Conservation (phyloP, 345 rosid species). For the Moricandia moricandioides region DNA sequence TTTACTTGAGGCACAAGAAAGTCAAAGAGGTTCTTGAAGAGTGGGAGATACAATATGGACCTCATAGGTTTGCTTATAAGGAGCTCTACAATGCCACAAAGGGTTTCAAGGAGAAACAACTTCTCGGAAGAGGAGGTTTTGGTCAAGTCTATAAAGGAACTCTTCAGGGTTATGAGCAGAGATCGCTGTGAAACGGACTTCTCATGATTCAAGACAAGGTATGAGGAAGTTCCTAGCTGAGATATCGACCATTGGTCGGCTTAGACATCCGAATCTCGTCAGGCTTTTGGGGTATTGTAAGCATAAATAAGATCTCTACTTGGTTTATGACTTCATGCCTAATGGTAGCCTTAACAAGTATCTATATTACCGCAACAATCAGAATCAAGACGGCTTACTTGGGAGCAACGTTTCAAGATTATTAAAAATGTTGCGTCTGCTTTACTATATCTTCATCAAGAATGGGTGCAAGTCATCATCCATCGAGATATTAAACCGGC, state of each 20-base stretch:
- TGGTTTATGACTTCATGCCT: conserved; percentile 53
- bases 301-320: conserved; percentile 39
- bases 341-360: conserved; percentile 54
- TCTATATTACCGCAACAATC: conserved; percentile 18
- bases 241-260: conserved; percentile 44
- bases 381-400: conserved; percentile 29
- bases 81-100: conserved; percentile 47
- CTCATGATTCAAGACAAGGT: conserved; percentile 53
- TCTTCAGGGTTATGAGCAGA: conserved; percentile 41
- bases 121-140: conserved; percentile 56
- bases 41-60: conserved; percentile 54
- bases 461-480: conserved; percentile 50
- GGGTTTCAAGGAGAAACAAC: conserved; percentile 46
- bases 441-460: conserved; percentile 43
- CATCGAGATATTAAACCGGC: conserved; percentile 48
- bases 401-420: conserved; percentile 46
- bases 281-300: conserved; percentile 47
- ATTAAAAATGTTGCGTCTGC: conserved; percentile 42
- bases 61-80: conserved; percentile 48
- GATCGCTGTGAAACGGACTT: conserved; percentile 56
- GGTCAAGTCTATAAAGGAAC: conserved; percentile 54
- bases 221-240: conserved; percentile 56
- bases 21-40: conserved; percentile 44
- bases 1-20: conserved; percentile 35
- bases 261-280: conserved; percentile 43